phyloP scores from a whole-genome alignment of 2,329 filamentous ascomycete species.

The Fusarium albosuccineum region DNA sequence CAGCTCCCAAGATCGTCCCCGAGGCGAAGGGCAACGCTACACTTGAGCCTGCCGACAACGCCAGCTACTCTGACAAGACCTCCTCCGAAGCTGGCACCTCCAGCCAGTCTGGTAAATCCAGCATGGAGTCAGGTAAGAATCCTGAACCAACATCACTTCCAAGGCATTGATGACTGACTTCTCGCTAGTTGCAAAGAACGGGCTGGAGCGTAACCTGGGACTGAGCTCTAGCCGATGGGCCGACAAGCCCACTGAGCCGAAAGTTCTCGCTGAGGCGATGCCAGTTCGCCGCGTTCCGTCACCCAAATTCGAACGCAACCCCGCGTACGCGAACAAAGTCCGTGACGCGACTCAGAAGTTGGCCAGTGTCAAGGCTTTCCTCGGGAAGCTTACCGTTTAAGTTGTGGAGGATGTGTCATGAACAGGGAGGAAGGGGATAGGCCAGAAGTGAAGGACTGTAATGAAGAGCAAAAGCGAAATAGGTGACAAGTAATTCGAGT shows the following conservation, averaged over 20 bases:
- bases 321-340: slow-evolving; percentile 16
- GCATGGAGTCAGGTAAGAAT: slow-evolving; percentile 6
- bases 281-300: slow-evolving; percentile 9
- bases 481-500: not conserved
- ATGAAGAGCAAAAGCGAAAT: not conserved
- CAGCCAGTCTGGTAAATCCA: not conserved
- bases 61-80: no score
- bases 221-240: slow-evolving; percentile 33
- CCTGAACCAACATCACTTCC: rapidly evolving
- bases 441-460: no score
- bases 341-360: not conserved
- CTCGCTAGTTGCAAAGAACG: slow-evolving; percentile 3
- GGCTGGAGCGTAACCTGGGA: slow-evolving; percentile 8
- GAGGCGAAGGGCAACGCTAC: no score
- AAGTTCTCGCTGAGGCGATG: not conserved
- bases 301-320: slow-evolving; percentile 10
- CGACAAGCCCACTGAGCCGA: not conserved
- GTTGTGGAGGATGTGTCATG: no score
- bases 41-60: not conserved
- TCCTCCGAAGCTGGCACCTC: no score
- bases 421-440: no score
- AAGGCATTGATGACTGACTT: not conserved
- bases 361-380: slow-evolving; percentile 23
- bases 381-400: not conserved
- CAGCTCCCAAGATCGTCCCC: no score